phyloP scores from a whole-genome alignment of 805 yeast species.

The Lipomyces yamadae region DNA sequence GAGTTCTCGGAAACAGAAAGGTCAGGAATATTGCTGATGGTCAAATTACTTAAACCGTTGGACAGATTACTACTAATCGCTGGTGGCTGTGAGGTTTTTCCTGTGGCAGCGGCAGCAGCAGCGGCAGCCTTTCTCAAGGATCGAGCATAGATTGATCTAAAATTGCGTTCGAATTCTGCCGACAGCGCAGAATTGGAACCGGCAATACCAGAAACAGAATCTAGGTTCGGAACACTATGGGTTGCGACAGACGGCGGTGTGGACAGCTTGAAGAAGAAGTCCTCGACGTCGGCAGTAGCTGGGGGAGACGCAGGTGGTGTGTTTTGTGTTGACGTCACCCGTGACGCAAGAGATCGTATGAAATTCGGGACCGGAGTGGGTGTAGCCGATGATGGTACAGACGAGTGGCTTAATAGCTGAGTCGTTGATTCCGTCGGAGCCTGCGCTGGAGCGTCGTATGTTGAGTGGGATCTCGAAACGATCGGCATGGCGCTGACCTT shows the following conservation, averaged over 20 bases:
- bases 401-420: constrained; percentile 9
- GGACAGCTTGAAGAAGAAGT: constrained; percentile 29
- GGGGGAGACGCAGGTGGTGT: constrained; percentile 39
- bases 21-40: neutral
- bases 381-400: constrained; percentile 14
- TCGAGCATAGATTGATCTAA: constrained; percentile 20
- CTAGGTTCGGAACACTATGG: neutral
- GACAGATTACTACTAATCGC: constrained; percentile 1
- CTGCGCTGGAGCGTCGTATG: constrained; percentile 23
- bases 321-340: constrained; percentile 34
- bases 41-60: neutral
- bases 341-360: constrained; percentile 36
- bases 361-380: constrained; percentile 30
- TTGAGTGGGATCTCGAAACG: constrained; percentile 24
- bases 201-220: neutral
- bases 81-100: neutral
- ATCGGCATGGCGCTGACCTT: constrained; percentile 21
- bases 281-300: constrained; percentile 22
- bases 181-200: constrained; percentile 3
- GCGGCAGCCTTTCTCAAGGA: constrained; percentile 12
- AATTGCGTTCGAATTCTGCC: constrained; percentile 24
- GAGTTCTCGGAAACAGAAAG: neutral
- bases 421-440: constrained; percentile 13
- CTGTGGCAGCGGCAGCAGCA: neutral
- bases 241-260: constrained; percentile 1